These are phyloP conservation scores for Lasiodiplodia sp. DNA, from an alignment of 2,329 filamentous ascomycete genomes.

Conservation along the genomic window DNA sequence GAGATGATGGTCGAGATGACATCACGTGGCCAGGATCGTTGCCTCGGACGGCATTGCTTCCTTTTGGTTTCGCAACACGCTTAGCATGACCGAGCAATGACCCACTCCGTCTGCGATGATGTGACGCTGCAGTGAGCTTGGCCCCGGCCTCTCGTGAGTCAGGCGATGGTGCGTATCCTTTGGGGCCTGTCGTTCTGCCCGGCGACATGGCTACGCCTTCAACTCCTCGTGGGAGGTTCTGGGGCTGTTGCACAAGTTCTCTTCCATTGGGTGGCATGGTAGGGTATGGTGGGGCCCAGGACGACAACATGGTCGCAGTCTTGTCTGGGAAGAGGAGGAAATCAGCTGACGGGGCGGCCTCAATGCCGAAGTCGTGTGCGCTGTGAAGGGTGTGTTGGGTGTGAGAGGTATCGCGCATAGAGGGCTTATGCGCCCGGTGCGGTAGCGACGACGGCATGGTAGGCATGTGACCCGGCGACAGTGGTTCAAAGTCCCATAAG, in stretches of 20 bases:
- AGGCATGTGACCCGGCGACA: conserved; percentile 6
- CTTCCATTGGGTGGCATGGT: background rate
- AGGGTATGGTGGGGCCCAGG: background rate
- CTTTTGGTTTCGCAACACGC: background rate
- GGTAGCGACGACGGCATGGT: background rate
- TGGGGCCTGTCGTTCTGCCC: background rate
- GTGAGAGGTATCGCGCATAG: background rate
- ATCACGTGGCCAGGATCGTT: background rate
- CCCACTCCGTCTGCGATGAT: background rate
- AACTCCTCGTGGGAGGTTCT: no score
- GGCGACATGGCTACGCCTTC: background rate
- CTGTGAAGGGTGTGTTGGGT: background rate
- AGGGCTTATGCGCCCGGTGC: background rate
- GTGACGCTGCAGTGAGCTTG: background rate
- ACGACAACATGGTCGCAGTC: background rate
- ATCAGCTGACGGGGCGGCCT: conserved; percentile 1
- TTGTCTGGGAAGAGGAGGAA: conserved; percentile 22
- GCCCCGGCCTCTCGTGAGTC: background rate
- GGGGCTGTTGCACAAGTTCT: background rate
- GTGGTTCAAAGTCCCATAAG: background rate
- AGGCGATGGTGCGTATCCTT: background rate
- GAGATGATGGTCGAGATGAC: background rate
- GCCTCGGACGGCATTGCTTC: background rate
- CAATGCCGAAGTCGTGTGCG: background rate
- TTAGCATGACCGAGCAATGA: background rate